These are phyloP conservation scores for Crithidia sp. DNA, from an alignment of 208 protist species.

Conservation along the genomic window DNA sequence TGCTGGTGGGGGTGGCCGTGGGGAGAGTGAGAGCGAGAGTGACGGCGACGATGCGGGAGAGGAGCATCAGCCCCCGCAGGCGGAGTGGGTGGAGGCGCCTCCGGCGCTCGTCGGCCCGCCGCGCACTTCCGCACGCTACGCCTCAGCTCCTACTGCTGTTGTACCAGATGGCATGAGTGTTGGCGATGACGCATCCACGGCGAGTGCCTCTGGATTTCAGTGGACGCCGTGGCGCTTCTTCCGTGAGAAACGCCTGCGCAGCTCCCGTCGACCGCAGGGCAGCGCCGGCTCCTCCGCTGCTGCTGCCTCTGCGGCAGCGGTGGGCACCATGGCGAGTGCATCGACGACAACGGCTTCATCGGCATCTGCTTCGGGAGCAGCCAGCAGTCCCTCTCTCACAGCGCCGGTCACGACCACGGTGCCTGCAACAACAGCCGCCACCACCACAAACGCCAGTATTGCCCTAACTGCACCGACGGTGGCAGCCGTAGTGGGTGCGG, in stretches of 20 bases:
- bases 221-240: slow-evolving; percentile 38
- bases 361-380: no score
- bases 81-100: slow-evolving; percentile 31
- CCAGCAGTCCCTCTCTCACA: no score
- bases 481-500: not conserved
- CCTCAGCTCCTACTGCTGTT: not conserved
- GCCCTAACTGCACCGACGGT: not conserved
- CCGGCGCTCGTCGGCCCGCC: slow-evolving; percentile 15
- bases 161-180: not conserved
- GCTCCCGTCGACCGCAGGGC: slow-evolving; percentile 1
- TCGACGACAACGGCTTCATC: no score
- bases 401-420: no score
- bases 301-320: not conserved
- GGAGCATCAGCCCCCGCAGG: slow-evolving; percentile 25
- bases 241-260: slow-evolving; percentile 24
- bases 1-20: not conserved
- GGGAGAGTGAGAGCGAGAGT: not conserved
- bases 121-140: not conserved
- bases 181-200: not conserved
- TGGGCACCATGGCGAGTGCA: no score
- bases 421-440: no score
- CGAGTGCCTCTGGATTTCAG: slow-evolving; percentile 19
- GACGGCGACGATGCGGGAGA: slow-evolving; percentile 12
- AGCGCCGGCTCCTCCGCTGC: not conserved
- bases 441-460: not conserved